Base-by-base conservation (phyloP, 768 basidiomycete species). In the Xerocomellus amylosporus region DNA sequence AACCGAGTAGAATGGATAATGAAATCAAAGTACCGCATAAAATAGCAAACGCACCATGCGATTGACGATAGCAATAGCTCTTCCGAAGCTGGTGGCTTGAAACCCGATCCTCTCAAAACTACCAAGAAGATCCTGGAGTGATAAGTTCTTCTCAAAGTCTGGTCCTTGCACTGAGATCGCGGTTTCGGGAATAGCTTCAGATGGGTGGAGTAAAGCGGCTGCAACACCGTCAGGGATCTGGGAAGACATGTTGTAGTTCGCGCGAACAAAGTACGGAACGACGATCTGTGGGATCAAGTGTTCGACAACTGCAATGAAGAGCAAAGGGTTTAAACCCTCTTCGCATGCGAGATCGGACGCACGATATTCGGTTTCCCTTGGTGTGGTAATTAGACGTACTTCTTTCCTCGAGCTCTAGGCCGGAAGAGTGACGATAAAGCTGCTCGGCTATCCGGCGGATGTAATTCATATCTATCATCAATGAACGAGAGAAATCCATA, bases 11-110 rank as follows among this genome's bases (percentile, higher is more conserved):
- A 3, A 36, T 12, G 3, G 36, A 19, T n/a, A 15, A 26, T 47
- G 34, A 22, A 2, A 4, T 34, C 17, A 8, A 22, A 36, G 15
- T 30, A 22, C 15, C 15, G 33, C 14, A 26, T 13, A 8, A 36
- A 6, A 24, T 17, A 34, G 14, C 5, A 36, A 17, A 36, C 22
- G 8, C 15, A 47, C 46, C 46, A 47, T 47, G 33, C 20, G 46
- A 24, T 47, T 36, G 34, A 47, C 15, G 33, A 47, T 47, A 20
- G 36, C 22, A 12, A 47, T 22, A 7, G 46, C 46, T 24, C 33
- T 47, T 36, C 46, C 46, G 12, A 47, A 36, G 46, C 46, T 47
- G 34, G 46, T 47, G 22, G 46, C 46, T 47, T 47, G 46, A 33
- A 47, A 47, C 6, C 46, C 34, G 10, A 47, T 47, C 46, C 34